These are phyloP conservation scores for Stentor roeselii DNA, from an alignment of 73 alveolate species.

Conservation along the genomic window DNA sequence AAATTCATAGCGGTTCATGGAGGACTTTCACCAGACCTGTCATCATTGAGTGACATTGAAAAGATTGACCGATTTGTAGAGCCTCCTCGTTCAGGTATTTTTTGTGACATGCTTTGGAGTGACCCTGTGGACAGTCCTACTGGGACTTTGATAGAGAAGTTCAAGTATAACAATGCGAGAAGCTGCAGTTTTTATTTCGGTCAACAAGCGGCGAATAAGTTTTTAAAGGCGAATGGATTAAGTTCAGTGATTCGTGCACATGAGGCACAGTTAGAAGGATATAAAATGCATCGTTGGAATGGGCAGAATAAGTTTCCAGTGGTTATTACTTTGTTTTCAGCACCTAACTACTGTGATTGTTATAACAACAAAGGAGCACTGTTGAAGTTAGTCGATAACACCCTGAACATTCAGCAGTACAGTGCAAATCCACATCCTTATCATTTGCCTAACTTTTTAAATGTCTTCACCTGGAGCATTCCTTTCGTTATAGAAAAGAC, in stretches of 20 bases:
- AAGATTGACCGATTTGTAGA: slow-evolving; percentile 64
- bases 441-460: slow-evolving; percentile 82
- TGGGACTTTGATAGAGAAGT: slow-evolving; percentile 46
- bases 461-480: slow-evolving; percentile 82
- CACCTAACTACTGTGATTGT: slow-evolving; percentile 95
- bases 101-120: slow-evolving; percentile 84
- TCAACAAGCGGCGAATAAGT: slow-evolving; percentile 48
- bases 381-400: slow-evolving; percentile 72
- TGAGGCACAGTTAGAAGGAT: slow-evolving; percentile 95
- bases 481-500: slow-evolving; percentile 90
- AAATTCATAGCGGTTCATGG: slow-evolving; percentile 83
- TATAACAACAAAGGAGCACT: slow-evolving; percentile 91
- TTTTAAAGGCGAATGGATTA: slow-evolving; percentile 46
- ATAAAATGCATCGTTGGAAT: slow-evolving; percentile 89
- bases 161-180: slow-evolving; percentile 57
- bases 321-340: slow-evolving; percentile 86
- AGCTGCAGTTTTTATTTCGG: slow-evolving; percentile 74
- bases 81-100: slow-evolving; percentile 76
- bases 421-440: slow-evolving; percentile 88
- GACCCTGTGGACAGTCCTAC: slow-evolving; percentile 84
- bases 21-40: slow-evolving; percentile 82
- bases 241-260: slow-evolving; percentile 86
- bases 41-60: slow-evolving; percentile 61
- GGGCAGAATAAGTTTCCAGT: slow-evolving; percentile 81
- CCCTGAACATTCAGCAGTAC: slow-evolving; percentile 80